phyloP scores from a whole-genome alignment of 2,329 filamentous ascomycete genomes.

The Pseudogymnoascus sp. region DNA sequence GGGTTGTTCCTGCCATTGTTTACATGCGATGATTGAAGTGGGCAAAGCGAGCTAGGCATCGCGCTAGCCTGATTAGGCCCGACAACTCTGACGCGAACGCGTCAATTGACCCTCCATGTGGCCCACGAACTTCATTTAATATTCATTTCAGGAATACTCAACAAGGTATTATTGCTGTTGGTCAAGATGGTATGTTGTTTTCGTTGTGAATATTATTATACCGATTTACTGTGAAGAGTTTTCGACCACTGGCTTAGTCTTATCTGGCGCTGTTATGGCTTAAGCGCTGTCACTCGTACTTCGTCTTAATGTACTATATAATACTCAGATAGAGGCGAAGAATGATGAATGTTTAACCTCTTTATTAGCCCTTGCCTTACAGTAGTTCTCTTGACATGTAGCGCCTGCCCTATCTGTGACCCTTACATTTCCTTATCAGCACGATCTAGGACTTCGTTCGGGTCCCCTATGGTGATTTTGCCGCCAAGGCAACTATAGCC shows the following conservation, averaged over 20 bases:
- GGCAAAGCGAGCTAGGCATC: neutral
- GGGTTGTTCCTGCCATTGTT: constrained; percentile 6
- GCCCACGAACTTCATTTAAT: neutral
- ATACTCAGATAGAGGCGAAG: neutral
- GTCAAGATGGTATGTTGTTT: neutral
- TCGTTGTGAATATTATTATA: neutral
- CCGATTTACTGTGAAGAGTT: neutral
- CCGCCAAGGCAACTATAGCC: neutral
- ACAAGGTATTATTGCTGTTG: neutral
- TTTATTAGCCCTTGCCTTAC: neutral
- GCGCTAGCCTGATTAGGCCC: neutral
- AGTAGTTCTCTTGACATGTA: neutral
- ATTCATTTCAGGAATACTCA: neutral
- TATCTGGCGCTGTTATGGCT: neutral
- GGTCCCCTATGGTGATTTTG: neutral
- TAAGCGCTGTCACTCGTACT: neutral
- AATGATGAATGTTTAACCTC: neutral
- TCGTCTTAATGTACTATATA: neutral
- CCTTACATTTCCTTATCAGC: neutral
- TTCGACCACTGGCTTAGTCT: neutral
- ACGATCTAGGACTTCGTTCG: neutral
- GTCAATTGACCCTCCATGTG: neutral
- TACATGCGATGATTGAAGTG: neutral
- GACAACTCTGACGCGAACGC: constrained; percentile 6
- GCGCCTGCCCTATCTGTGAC: neutral